Conservation (phyloP, 140 eudicot species). For the Flaveria floridana region DNA sequence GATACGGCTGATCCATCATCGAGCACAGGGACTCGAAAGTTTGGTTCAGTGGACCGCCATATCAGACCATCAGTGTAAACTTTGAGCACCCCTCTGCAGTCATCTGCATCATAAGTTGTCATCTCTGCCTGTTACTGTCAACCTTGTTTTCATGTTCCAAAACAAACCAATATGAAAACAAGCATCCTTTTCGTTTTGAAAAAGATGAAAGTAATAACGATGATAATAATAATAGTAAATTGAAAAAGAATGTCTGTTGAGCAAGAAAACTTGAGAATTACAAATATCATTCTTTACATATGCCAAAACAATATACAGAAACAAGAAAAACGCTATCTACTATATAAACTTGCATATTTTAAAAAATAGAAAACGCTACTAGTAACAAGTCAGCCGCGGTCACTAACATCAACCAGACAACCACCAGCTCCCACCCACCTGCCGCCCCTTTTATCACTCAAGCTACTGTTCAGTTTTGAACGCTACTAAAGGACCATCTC, state of each 20-base stretch:
- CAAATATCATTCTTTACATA: slow-evolving; percentile 36
- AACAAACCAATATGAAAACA: background rate
- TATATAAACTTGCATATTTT: slow-evolving; percentile 33
- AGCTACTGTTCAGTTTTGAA: slow-evolving; percentile 19
- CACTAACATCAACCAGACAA: slow-evolving; percentile 33
- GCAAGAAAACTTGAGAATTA: slow-evolving; percentile 19
- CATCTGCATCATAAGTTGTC: slow-evolving; percentile 54
- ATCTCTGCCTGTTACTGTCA: slow-evolving; percentile 10
- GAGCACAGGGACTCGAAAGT: slow-evolving; percentile 51
- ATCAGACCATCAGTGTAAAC: slow-evolving; percentile 70
- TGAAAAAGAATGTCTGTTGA: slow-evolving; percentile 14
- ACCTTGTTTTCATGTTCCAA: too few relatives aligned
- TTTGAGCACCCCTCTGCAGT: slow-evolving; percentile 70
- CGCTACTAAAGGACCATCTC: slow-evolving; percentile 8
- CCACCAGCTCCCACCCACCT: slow-evolving; percentile 20
- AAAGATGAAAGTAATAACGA: too few relatives aligned
- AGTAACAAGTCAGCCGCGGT: slow-evolving; percentile 43
- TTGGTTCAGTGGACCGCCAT: slow-evolving; percentile 58
- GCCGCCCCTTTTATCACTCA: slow-evolving; percentile 4
- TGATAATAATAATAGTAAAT: background rate
- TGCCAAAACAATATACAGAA: slow-evolving; percentile 43
- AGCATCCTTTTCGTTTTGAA: background rate
- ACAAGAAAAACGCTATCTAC: slow-evolving; percentile 27
- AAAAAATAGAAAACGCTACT: slow-evolving; percentile 23
- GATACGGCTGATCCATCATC: slow-evolving; percentile 80